Conservation (phyloP, 257 asterid species). For the Penstemon davidsonii region DNA sequence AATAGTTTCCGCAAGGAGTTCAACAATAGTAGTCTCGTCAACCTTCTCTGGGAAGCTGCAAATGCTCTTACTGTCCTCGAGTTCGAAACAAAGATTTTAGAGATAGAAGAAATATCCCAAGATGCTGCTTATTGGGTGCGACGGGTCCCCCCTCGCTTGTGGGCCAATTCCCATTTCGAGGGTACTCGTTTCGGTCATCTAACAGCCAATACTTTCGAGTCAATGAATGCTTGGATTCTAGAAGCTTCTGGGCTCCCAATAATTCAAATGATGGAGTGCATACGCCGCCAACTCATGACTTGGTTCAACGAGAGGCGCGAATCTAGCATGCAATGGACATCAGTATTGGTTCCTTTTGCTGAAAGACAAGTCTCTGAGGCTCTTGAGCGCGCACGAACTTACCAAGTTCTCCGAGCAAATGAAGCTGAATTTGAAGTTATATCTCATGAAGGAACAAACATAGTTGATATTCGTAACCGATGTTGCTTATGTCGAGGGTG, state of each 20-base stretch:
- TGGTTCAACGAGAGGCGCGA: constrained; percentile 76
- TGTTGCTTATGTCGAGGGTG: constrained; percentile 60
- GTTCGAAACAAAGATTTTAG: constrained; percentile 44
- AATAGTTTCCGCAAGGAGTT: constrained; percentile 67
- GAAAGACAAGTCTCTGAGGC: constrained; percentile 63
- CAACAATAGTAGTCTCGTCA: constrained; percentile 50
- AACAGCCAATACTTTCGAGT: constrained; percentile 49
- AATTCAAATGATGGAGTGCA: constrained; percentile 73
- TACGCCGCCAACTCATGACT: constrained; percentile 70
- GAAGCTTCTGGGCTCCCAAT: constrained; percentile 76
- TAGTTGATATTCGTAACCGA: constrained; percentile 54
- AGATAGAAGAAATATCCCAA: constrained; percentile 52
- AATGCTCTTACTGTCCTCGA: constrained; percentile 47
- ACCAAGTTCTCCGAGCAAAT: constrained; percentile 55
- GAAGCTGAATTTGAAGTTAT: constrained; percentile 67
- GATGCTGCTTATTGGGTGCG: constrained; percentile 65
- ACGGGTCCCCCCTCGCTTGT: constrained; percentile 48
- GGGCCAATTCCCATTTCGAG: constrained; percentile 63
- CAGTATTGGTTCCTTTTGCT: constrained; percentile 59
- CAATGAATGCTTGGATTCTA: constrained; percentile 50
- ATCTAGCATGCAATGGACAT: constrained; percentile 63
- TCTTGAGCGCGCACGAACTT: constrained; percentile 47
- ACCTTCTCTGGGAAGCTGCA: constrained; percentile 71
- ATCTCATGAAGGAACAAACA: constrained; percentile 53
- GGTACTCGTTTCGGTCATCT: constrained; percentile 62